phyloP scores from a whole-genome alignment of 2,329 filamentous ascomycete species.

The Hymenoscyphus fraxineus region DNA sequence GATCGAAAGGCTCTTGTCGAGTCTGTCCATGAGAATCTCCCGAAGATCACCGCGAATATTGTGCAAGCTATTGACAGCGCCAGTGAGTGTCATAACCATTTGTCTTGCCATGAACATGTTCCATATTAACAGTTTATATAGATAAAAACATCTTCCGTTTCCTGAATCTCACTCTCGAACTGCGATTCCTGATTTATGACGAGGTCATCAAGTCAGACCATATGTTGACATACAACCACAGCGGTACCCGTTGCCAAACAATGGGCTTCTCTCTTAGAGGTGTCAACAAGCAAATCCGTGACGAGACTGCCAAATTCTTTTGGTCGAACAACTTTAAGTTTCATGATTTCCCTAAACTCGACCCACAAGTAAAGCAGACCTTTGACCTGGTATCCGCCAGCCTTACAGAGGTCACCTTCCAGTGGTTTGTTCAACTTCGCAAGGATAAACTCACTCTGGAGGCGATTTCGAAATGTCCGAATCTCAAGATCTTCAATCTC shows the following conservation, averaged over 20 bases:
- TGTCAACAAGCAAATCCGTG: slow-evolving; percentile 16
- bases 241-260: background rate
- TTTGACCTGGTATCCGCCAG: slow-evolving; percentile 8
- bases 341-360: background rate
- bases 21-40: background rate
- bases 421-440: slow-evolving; percentile 13
- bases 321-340: slow-evolving; percentile 22
- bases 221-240: background rate
- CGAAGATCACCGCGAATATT: background rate
- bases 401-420: slow-evolving; percentile 16
- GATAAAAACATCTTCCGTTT: slow-evolving; percentile 7
- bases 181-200: slow-evolving; percentile 5
- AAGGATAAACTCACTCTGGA: slow-evolving; percentile 9
- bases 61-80: slow-evolving; percentile 1
- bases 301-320: slow-evolving; percentile 20
- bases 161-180: background rate
- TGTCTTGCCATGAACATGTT: background rate
- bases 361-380: background rate
- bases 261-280: slow-evolving; percentile 17
- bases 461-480: slow-evolving; percentile 8
- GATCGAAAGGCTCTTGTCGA: background rate
- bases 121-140: background rate
- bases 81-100: background rate
- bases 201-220: background rate
- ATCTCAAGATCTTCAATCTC: slow-evolving; percentile 15